Base-by-base conservation (phyloP, 208 protist genomes). In the Acanthamoeba castellanii region DNA sequence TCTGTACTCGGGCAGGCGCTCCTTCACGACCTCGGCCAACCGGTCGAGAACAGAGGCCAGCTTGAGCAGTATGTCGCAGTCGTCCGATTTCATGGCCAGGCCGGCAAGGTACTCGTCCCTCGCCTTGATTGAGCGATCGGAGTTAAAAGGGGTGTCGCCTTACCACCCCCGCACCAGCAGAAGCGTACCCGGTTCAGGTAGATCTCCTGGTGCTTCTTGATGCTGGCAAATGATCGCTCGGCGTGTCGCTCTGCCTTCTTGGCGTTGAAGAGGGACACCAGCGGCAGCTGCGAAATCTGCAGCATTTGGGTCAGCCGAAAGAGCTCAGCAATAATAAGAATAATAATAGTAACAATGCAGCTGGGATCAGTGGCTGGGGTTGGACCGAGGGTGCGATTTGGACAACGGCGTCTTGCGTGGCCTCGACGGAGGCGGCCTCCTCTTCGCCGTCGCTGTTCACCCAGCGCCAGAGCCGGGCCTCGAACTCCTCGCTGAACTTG, bases 41-140 rank as follows among this genome's bases (percentile, higher is more conserved):
- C 68, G 7, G 20, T 32, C 88, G 66, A 93, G 72, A 9, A 93
- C 34, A 5, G 88, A 52, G 37, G 88, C 88, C 11, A 93, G 88
- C 22, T 76, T 93, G 59, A 78, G 68, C 5, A 93, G 88, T 0
- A 76, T 76, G n/a, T n/a, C 9, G 9, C n/a, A n/a, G 88, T 93
- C 88, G 64, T 93, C 88, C 27, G 88, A 81, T 30, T 93, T 93
- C 88, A 93, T 93, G 25, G 81, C 88, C 32, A 93, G 88, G 16
- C 30, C 88, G 1, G 72, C 30, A 7, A 93, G 16, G 30, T 93
- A 93, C 64, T 93, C 52, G 72, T 93, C 88, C 34, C 68, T 74
- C 42, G 88, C 88, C 88, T 92, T 42, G 7, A 82, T 42, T 45
- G 70, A 47, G 42, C 16, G 42, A 78, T 32, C 16, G 22, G 25